Evolutionary conservation across 495 filamentous ascomycete genomes (phyloP).

Genomic region (Podospora sp.): DNA sequence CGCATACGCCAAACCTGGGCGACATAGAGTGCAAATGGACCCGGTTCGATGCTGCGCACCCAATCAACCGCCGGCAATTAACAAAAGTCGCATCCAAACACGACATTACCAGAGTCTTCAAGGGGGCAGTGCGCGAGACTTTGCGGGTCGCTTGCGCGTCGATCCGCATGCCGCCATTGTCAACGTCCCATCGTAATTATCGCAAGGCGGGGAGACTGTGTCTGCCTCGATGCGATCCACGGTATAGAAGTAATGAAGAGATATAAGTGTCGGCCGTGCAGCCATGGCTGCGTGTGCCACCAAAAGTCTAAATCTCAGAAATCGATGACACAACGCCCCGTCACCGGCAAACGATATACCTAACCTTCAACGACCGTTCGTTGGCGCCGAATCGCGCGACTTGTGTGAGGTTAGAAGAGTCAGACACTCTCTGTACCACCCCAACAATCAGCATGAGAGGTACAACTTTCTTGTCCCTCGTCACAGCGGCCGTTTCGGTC

Average conservation of each 20-base stretch:
- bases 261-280: too few species aligned
- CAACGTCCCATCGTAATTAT: too few species aligned
- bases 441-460: conserved; percentile 2
- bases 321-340: too few species aligned
- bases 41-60: background rate
- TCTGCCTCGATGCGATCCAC: too few species aligned
- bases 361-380: conserved; percentile 5
- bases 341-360: too few species aligned
- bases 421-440: background rate
- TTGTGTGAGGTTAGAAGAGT: background rate
- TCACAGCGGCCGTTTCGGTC: conserved; percentile 13
- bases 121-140: background rate
- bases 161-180: conserved; percentile 5
- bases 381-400: background rate
- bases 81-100: conserved; percentile 13
- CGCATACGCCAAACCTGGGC: background rate
- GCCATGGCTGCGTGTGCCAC: too few species aligned
- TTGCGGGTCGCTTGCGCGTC: conserved; percentile 10
- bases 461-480: conserved; percentile 2
- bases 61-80: conserved; percentile 20
- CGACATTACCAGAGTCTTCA: conserved; percentile 2
- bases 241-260: too few species aligned
- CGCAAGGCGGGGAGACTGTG: too few species aligned
- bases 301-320: too few species aligned
- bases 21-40: background rate